These are phyloP conservation scores for Fagus sylvatica DNA, from an alignment of 306 rosid genomes.

Conservation along the genomic window DNA sequence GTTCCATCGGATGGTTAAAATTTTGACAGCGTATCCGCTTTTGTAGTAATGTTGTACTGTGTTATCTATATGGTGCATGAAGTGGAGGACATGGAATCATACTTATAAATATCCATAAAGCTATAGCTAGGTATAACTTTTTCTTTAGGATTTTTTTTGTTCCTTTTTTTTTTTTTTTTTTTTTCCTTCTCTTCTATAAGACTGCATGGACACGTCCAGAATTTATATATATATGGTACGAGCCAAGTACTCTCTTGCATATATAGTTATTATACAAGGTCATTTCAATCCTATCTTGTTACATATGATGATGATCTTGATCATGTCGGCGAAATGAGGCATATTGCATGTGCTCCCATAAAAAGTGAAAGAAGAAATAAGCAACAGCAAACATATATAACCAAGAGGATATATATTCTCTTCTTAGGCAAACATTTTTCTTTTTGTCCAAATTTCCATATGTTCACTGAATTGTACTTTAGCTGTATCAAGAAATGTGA, in stretches of 20 bases:
- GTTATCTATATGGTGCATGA: slow-evolving; percentile 57
- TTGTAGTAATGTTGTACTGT: slow-evolving; percentile 39
- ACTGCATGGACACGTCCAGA: slow-evolving; percentile 52
- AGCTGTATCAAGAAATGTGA: no score
- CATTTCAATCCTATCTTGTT: slow-evolving; percentile 48
- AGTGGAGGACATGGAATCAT: slow-evolving; percentile 69
- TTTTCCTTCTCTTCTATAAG: slow-evolving; percentile 9
- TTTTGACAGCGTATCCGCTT: slow-evolving; percentile 40
- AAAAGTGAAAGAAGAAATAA: slow-evolving; percentile 14
- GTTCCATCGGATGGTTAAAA: slow-evolving; percentile 27
- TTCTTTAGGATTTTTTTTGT: slow-evolving; percentile 23
- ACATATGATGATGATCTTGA: slow-evolving; percentile 47
- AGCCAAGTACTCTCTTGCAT: slow-evolving; percentile 56
- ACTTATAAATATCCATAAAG: slow-evolving; percentile 29
- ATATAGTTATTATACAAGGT: slow-evolving; percentile 23
- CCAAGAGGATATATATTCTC: no score
- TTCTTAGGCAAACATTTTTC: no score
- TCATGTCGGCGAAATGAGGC: slow-evolving; percentile 45
- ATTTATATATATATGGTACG: slow-evolving; percentile 45
- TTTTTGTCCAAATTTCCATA: background rate
- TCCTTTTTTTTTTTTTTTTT: background rate
- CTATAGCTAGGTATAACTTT: slow-evolving; percentile 23
- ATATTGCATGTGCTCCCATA: slow-evolving; percentile 24
- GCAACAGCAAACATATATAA: slow-evolving; percentile 3
- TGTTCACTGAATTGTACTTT: background rate